Percentiles rank a stretch among this genome's conserved stretches.
Conservation (phyloP, 1,284 basidiomycete species). For the Malassezia restricta region DNA sequence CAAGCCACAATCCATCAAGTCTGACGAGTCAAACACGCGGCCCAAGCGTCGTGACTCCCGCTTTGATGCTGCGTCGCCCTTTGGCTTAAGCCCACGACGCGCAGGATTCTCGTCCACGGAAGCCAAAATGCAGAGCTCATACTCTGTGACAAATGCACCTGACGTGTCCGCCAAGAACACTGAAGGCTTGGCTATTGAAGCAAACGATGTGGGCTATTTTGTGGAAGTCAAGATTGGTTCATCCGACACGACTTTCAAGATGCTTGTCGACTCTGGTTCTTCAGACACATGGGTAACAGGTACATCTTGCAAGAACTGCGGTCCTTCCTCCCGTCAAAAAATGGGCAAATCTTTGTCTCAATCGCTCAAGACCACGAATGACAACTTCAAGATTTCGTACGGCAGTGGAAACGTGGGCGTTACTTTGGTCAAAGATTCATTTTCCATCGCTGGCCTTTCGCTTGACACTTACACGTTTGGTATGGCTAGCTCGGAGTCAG, state of each 20-base stretch:
- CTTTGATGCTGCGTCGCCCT: not conserved
- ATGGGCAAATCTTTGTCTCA: constrained; percentile 59
- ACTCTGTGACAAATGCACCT: constrained; percentile 21
- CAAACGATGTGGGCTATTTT: constrained; percentile 56
- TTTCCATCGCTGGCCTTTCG: constrained; percentile 58
- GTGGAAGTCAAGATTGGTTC: constrained; percentile 66
- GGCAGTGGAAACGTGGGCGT: constrained; percentile 61
- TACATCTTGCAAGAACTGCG: constrained; percentile 24
- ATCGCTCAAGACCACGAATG: constrained; percentile 53
- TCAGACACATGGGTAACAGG: constrained; percentile 61
- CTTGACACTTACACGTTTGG: constrained; percentile 62
- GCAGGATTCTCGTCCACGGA: constrained; percentile 8
- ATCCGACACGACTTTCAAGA: constrained; percentile 58
- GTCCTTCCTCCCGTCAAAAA: constrained; percentile 51
- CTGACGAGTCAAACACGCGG: not conserved
- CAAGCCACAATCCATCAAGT: not conserved
- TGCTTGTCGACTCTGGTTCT: constrained; percentile 67
- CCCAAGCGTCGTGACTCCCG: constrained; percentile 2
- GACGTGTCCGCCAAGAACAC: constrained; percentile 52
- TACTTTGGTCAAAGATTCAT: constrained; percentile 57
- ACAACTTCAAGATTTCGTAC: constrained; percentile 62
- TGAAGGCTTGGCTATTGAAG: constrained; percentile 62
- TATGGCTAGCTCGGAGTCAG: constrained; percentile 56
- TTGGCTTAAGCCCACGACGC: not conserved
- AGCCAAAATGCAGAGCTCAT: constrained; percentile 5